These are phyloP conservation scores for Musa acuminata DNA, from an alignment of 176 grass and related monocot genomes.

Conservation along the genomic window DNA sequence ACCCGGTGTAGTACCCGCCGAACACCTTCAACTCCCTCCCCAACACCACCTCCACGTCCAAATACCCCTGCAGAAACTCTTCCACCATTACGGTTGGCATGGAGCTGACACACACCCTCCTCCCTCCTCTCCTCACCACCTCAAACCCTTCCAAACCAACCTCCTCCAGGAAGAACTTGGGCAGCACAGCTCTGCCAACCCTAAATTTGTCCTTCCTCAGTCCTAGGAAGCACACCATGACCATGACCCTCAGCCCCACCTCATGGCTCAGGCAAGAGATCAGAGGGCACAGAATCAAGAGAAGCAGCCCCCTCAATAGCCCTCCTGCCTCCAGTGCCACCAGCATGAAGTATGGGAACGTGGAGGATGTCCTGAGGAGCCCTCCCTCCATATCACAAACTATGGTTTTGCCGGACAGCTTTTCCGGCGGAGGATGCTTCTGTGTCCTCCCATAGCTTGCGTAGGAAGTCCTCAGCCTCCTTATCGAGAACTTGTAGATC, in stretches of 20 bases:
- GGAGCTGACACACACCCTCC: constrained; percentile 48
- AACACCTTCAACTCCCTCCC: constrained; percentile 49
- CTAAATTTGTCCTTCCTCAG: constrained; percentile 21
- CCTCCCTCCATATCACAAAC: constrained; percentile 46
- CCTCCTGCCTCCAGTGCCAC: constrained; percentile 70
- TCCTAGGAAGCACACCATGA: no score
- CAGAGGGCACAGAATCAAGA: constrained; percentile 20
- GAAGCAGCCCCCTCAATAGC: constrained; percentile 54
- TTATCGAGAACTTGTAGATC: not conserved
- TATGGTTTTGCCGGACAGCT: no score
- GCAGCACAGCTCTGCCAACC: constrained; percentile 65
- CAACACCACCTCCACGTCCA: constrained; percentile 34
- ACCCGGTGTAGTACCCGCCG: constrained; percentile 34
- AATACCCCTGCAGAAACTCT: constrained; percentile 58
- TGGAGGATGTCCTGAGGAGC: constrained; percentile 48
- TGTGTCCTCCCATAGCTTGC: not conserved
- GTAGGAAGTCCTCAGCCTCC: not conserved
- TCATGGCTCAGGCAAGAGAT: no score
- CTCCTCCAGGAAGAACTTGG: constrained; percentile 63
- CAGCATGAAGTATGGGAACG: constrained; percentile 79
- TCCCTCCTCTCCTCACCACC: constrained; percentile 52
- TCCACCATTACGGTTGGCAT: constrained; percentile 74
- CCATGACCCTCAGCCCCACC: no score
- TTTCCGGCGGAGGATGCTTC: not conserved
- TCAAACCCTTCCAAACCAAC: constrained; percentile 62